Evolutionary conservation across 495 filamentous ascomycete species (phyloP).

Genomic region (Margaritispora aquatica): DNA sequence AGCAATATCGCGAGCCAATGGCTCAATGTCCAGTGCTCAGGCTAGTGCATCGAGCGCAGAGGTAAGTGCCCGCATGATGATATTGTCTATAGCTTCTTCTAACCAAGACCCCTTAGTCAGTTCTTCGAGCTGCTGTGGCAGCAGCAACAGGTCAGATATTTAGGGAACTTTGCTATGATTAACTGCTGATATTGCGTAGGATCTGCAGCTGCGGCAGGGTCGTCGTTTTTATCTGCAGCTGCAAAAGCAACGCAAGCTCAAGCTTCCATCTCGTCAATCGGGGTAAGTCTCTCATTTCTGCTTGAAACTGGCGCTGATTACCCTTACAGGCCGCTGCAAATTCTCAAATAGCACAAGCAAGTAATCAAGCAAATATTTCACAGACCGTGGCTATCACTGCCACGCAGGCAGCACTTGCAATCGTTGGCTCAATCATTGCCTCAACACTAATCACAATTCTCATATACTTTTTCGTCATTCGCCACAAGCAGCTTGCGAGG

Average conservation of each 20-base stretch:
- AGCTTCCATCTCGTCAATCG: slow-evolving; percentile 11
- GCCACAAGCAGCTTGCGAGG: slow-evolving; percentile 11
- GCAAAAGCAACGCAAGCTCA: slow-evolving; percentile 19
- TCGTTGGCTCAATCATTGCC: slow-evolving; percentile 24
- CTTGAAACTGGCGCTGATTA: background rate
- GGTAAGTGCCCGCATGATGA: slow-evolving; percentile 6
- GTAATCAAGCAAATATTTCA: slow-evolving; percentile 9
- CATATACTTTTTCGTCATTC: slow-evolving; percentile 21
- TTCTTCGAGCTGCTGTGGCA: slow-evolving; percentile 19
- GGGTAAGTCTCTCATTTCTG: slow-evolving; percentile 7
- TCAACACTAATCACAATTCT: slow-evolving; percentile 23
- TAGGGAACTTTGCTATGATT: background rate
- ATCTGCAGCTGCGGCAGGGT: slow-evolving; percentile 22
- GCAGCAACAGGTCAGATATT: slow-evolving; percentile 17
- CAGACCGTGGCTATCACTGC: slow-evolving; percentile 23
- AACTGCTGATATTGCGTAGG: slow-evolving; percentile 5
- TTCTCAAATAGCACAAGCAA: slow-evolving; percentile 16
- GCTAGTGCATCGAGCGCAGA: slow-evolving; percentile 10
- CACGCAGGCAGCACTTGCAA: slow-evolving; percentile 24
- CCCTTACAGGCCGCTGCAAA: slow-evolving; percentile 14
- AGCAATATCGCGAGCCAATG: slow-evolving; percentile 18
- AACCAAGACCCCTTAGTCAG: background rate
- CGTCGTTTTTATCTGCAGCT: slow-evolving; percentile 20
- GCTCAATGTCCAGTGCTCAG: slow-evolving; percentile 14
- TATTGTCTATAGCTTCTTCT: background rate